Evolutionary conservation across 1,139 yeast species (phyloP), one percentile per base, ranked within the genome.

Genomic region (Geotrichum australiense): DNA sequence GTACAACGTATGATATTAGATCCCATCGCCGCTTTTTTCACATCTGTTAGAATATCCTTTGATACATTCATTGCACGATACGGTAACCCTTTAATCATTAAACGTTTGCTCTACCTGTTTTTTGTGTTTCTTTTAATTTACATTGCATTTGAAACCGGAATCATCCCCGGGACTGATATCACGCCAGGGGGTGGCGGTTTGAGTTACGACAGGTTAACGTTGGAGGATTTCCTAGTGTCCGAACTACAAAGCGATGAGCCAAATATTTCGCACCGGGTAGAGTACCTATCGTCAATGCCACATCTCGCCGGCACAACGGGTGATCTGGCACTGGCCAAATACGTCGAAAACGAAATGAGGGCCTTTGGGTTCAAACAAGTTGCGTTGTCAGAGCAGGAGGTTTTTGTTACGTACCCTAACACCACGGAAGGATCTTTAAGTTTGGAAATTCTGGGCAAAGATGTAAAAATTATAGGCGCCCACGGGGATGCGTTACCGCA

Each of bases 281-380:
- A 85, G 54, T 87, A 86, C 56, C 59, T 91, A 28, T 76, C 91
- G 12, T 76, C 86, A 1, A 76, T 87, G 76, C 87, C 95, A 1
- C 97, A 87, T 58, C 63, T 79, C 49, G 78, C 96, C 0, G 97
- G 97, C 2, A 80, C 96, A 2, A 74, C 75, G 15, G 97, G 95
- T 14, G 96, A 87, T 57, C 61, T 76, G 47, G 71, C 86, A 0
- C 63, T 86, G 27, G 80, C 86, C 1, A 69, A 71, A 47, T 86
- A 80, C 58, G 68, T 89, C 18, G 70, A 74, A 49, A 68, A 71
- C 11, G 72, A 73, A 45, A 76, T 84, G 63, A 57, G 62, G 19
- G 71, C 74, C 43, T 75, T 76, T 50, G 82, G 84, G 2, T 55
- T 84, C 36, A 63, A 66, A 31, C 43, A 49, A 4, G 68, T 74